A percentile compares a stretch with the other conserved stretches of the same genome.
Evolutionary conservation across 305 asterid species (phyloP).

Genomic region (Fraxinus greggii): DNA sequence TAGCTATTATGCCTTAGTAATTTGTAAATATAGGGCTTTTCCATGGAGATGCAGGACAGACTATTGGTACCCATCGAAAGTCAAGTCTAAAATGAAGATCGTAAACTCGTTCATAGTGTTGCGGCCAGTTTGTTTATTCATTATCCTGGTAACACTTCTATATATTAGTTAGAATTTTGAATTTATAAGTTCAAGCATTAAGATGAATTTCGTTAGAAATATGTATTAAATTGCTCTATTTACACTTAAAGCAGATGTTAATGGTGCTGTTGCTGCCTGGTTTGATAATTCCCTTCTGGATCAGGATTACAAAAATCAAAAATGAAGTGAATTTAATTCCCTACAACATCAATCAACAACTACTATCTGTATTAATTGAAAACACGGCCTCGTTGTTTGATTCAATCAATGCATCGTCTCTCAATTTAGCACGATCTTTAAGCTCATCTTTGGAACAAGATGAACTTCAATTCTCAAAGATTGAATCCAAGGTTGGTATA

Average conservation of each 20-base stretch:
- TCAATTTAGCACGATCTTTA: constrained; percentile 32
- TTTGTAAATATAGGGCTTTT: neutral
- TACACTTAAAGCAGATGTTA: constrained; percentile 34
- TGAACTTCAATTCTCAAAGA: constrained; percentile 21
- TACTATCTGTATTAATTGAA: constrained; percentile 8
- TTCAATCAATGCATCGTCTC: constrained; percentile 38
- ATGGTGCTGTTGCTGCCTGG: constrained; percentile 39
- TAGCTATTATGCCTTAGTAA: neutral
- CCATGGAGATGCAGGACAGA: neutral
- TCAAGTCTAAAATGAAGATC: constrained; percentile 24
- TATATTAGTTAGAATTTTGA: neutral
- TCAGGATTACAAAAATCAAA: constrained; percentile 32
- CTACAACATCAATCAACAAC: constrained; percentile 28
- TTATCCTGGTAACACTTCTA: constrained; percentile 30
- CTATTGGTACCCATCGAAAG: neutral
- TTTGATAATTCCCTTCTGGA: constrained; percentile 44
- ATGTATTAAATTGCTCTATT: neutral
- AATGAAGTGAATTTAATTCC: constrained; percentile 25
- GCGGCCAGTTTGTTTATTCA: constrained; percentile 40
- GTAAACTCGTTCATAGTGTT: constrained; percentile 28
- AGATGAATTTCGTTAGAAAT: neutral
- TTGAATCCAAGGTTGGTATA: constrained; percentile 34
- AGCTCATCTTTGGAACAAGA: constrained; percentile 27
- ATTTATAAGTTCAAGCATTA: neutral
- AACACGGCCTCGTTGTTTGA: constrained; percentile 27